Evolutionary conservation across 108 stramenopile species (phyloP), one percentile per base, ranked within the genome.

Genomic region (Pseudonitzschia multistriata): DNA sequence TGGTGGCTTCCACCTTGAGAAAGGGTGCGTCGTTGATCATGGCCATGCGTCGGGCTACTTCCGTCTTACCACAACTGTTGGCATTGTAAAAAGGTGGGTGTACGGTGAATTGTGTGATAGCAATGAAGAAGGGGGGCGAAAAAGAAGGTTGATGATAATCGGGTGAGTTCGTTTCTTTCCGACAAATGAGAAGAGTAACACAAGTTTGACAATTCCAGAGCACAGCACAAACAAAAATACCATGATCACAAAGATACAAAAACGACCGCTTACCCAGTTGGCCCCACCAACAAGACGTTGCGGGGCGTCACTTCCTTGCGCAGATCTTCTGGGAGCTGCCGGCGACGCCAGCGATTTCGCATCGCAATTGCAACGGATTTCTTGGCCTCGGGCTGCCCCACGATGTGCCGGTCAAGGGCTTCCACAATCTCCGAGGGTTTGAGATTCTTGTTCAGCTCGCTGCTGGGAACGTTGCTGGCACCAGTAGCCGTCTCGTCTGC

Each of bases 281-380:
- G 98, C 8, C 99, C 99, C 57, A 99, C 97, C 96, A 99, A 95
- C 45, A 99, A 84, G 30, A 99, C 98, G 76, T 99, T 99, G 61
- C 98, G 96, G 17, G 99, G 99, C 14, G 97, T 97, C 10, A 99
- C 93, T 70, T 98, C 97, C 47, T 84, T 87, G 45, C 84, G 81
- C 19, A 99, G 60, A 13, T 94, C 92, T 22, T 95, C 88, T 8
- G 89, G 81, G 3, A 99, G 82, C 52, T 94, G 95, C 27, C 90
- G 88, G 19, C 99, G 91, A 30, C 99, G 85, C 97, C 98, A 98
- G 39, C 99, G 92, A 74, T 99, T 99, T 49, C 98, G 81, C 79
- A 99, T 87, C 31, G 99, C 98, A 71, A 99, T 96, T 35, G 99
- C 98, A 10, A 99, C 96, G 37, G 99, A 97, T 27, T 94, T 77